Evolutionary conservation across 2,329 filamentous ascomycete genomes (phyloP).

Genomic region (Fusarium temperatum): DNA sequence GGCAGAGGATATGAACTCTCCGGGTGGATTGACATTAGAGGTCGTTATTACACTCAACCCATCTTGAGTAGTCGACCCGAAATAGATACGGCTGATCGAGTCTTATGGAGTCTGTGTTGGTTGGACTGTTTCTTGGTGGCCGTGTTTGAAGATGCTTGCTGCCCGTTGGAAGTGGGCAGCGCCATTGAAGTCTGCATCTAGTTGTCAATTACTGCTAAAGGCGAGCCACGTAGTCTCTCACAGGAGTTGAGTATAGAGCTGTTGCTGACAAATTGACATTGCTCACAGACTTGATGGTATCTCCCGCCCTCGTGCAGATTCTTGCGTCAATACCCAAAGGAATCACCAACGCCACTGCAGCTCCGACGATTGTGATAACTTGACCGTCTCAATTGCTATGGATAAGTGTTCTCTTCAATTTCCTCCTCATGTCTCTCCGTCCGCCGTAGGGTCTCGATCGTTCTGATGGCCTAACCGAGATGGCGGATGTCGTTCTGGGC

Average conservation of each 20-base stretch:
- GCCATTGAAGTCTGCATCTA: not conserved
- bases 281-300: accelerated
- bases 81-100: too few relatives aligned
- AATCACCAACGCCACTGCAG: not conserved
- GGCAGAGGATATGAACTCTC: not conserved
- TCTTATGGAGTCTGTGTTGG: not conserved
- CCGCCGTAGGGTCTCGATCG: too few relatives aligned
- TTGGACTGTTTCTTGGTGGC: not conserved
- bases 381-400: too few relatives aligned
- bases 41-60: not conserved
- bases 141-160: not conserved
- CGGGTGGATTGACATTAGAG: not conserved
- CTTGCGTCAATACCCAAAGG: not conserved
- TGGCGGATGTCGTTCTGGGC: too few relatives aligned
- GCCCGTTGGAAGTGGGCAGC: not conserved
- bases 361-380: accelerated
- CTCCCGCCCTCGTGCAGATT: not conserved
- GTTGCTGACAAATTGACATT: accelerated
- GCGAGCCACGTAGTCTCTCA: not conserved
- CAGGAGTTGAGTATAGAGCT: accelerated
- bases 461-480: too few relatives aligned
- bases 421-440: accelerated
- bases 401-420: too few relatives aligned
- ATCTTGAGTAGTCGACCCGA: too few relatives aligned
- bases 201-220: not conserved